Percentiles rank a stretch among this genome's conserved stretches.
phyloP scores from a whole-genome alignment of 495 filamentous ascomycete genomes.

The Oidiodendron maius region DNA sequence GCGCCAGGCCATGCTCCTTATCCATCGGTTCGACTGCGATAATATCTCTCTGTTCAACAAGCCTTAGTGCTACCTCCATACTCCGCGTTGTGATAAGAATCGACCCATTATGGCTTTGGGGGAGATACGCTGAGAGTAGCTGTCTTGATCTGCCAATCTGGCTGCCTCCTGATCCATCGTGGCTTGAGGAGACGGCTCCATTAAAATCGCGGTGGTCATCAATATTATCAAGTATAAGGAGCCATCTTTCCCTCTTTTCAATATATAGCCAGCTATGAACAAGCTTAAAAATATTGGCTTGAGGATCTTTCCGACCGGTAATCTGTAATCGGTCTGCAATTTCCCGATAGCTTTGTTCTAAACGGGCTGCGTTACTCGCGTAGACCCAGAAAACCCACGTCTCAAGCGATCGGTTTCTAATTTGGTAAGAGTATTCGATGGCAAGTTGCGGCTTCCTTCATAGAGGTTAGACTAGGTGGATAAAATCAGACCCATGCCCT shows the following conservation, averaged over 20 bases:
- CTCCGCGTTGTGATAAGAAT: too few species aligned
- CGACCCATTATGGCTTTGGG: slow-evolving; percentile 23
- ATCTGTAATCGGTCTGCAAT: too few species aligned
- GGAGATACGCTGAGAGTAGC: slow-evolving; percentile 6
- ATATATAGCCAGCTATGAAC: slow-evolving; percentile 6
- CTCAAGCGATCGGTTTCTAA: slow-evolving; percentile 2
- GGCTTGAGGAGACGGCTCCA: background rate
- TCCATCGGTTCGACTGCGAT: slow-evolving; percentile 30
- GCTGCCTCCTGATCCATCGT: background rate
- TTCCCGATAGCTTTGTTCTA: too few species aligned
- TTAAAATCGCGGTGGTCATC: background rate
- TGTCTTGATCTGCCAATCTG: background rate
- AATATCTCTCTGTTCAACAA: slow-evolving; percentile 27
- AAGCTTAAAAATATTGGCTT: slow-evolving; percentile 7
- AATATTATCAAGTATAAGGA: too few species aligned
- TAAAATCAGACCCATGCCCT: background rate
- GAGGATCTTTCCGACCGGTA: too few species aligned
- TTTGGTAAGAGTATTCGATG: slow-evolving; percentile 8
- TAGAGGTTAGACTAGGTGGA: slow-evolving; percentile 2
- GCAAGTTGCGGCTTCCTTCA: slow-evolving; percentile 9
- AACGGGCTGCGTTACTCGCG: slow-evolving; percentile 7
- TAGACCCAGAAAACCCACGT: too few species aligned
- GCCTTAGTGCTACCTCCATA: slow-evolving; percentile 18
- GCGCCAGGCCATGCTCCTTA: slow-evolving; percentile 24
- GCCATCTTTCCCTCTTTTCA: slow-evolving; percentile 1